Conservation (phyloP, 768 basidiomycete genomes). For the Kwoniella mangroviensis region DNA sequence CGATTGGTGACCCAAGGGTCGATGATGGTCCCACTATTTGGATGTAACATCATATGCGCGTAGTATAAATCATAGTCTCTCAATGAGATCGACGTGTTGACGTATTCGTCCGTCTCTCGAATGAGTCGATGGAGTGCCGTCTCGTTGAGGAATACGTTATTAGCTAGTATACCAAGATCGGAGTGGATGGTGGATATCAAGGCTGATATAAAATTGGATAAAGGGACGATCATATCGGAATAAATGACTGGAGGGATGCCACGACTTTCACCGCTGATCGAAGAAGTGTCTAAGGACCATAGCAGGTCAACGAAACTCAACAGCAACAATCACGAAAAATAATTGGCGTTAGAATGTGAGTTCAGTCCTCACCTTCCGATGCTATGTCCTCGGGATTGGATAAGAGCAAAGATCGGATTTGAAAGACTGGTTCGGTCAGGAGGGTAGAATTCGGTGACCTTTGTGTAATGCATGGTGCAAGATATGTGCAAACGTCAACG, state of each 20-base stretch:
- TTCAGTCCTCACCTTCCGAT: neutral
- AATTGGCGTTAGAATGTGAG: too few species aligned
- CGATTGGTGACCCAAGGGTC: neutral
- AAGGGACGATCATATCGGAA: neutral
- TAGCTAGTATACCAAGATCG: neutral
- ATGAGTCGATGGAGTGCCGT: neutral
- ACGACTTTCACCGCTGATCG: too few species aligned
- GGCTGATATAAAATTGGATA: neutral
- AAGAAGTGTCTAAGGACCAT: too few species aligned
- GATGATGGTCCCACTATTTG: neutral
- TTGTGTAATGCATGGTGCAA: too few species aligned
- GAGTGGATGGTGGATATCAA: constrained; percentile 1
- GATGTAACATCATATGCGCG: neutral
- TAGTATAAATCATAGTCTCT: neutral
- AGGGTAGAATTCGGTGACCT: too few species aligned
- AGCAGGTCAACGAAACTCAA: too few species aligned
- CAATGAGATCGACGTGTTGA: neutral
- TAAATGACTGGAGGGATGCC: neutral
- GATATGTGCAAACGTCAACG: too few species aligned
- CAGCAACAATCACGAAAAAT: too few species aligned
- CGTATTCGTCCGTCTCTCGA: neutral
- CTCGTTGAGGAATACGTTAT: neutral
- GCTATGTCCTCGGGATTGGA: neutral
- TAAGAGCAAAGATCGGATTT: neutral
- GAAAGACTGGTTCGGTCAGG: too few species aligned